Base-by-base conservation (phyloP, 225 moss, liverwort and hornwort species). In the Rhytidiadelphus loreus region DNA sequence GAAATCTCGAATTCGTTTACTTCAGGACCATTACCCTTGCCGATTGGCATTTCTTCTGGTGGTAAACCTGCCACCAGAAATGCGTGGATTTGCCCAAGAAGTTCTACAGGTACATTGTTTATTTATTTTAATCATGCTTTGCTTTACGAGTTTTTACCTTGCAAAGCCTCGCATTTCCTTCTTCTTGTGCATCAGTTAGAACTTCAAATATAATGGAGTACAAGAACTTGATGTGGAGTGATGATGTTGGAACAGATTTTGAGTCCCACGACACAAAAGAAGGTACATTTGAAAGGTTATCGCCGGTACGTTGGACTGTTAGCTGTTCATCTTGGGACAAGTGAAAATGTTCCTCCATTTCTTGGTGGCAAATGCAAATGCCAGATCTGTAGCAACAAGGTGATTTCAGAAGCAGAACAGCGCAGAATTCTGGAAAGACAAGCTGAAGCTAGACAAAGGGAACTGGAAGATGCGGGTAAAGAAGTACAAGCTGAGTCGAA, bases 1-100 rank as follows among this genome's bases (percentile, higher is more conserved):
- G 88, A 99, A 96, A 89, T 93, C 96, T 66, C 96, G 96, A 88
- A 93, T 95, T 74, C 89, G 95, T 30, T 93, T 99, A 83, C 93
- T 99, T 86, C 97, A 96, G 93, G 97, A 99, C 80, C 95, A 99
- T 88, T 99, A 94, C 80, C 99, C 99, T 39, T 96, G 96, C 81
- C 95, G 99, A 73, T 90, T 99, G 70, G 94, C 96, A 60, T 88
- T 91, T 56, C 92, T 99, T 78, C 92, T 96, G 89, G 97, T 95
- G 65, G 91, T 99, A 86, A 96, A 99, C 83, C 94, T 99, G 35
- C 97, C 99, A 71, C 94, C 99, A 35, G 97, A 96, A 86, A 95
- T 97, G 89, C 95, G 94, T 84, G 93, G 95, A 84, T 84, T 96
- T 89, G 94, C 96, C 53, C 93, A 94, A 70, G 95, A 96, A 82